These are phyloP conservation scores for Phytopythium helicoides DNA, from an alignment of 352 stramenopile genomes.

Conservation along the genomic window DNA sequence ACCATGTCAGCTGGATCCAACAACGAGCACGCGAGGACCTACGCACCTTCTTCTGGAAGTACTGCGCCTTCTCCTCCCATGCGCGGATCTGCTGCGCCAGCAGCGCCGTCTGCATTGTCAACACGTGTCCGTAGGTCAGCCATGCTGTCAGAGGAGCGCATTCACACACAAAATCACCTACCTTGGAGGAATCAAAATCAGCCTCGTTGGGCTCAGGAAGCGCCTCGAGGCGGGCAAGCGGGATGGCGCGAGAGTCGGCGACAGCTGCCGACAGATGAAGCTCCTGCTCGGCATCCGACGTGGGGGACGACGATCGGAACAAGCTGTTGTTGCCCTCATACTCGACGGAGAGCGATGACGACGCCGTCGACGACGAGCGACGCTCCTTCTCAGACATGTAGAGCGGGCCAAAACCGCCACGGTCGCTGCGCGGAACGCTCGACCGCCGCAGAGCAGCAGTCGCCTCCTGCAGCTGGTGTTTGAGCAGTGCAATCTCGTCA, in stretches of 20 bases:
- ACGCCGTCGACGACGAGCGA: conserved; percentile 26
- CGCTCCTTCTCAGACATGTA: conserved; percentile 35
- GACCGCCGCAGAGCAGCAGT: conserved; percentile 19
- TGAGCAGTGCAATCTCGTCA: conserved; percentile 43
- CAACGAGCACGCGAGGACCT: conserved; percentile 7
- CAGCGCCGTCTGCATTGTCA: conserved; percentile 29
- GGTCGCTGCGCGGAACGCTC: conserved; percentile 18
- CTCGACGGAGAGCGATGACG: conserved; percentile 34
- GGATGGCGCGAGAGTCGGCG: conserved; percentile 44
- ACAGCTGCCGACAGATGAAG: conserved; percentile 37
- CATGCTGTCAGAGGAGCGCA: not conserved
- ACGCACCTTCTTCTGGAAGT: conserved; percentile 41
- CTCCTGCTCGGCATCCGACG: conserved; percentile 27
- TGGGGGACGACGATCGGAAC: conserved; percentile 10
- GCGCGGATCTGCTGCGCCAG: conserved; percentile 44
- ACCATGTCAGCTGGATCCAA: conserved; percentile 5
- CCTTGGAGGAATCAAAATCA: not conserved
- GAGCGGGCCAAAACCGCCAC: conserved; percentile 8
- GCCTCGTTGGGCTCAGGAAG: conserved; percentile 1
- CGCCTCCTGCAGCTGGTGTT: conserved; percentile 44
- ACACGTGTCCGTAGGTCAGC: not conserved
- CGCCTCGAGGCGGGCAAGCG: conserved; percentile 23
- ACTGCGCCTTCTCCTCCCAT: conserved; percentile 37
- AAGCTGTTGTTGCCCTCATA: conserved; percentile 31
- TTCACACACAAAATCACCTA: not conserved